Evolutionary conservation across 2,329 filamentous ascomycete genomes (phyloP).

Genomic region (Fusarium globosum): DNA sequence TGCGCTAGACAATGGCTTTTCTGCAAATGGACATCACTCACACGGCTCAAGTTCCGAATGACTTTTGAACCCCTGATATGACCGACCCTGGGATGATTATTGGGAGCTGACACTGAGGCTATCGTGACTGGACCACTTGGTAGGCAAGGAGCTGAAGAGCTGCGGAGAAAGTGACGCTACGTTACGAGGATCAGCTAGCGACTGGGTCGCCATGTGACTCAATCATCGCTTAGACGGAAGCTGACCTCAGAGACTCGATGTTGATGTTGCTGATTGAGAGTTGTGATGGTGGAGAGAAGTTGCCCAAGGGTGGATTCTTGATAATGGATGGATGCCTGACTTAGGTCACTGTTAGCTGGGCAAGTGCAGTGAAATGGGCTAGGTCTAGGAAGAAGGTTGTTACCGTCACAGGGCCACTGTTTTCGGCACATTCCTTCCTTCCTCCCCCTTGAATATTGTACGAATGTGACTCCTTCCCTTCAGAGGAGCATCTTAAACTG

Average conservation of each 20-base stretch:
- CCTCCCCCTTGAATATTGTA: constrained; percentile 3
- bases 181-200: neutral
- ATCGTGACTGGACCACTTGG: constrained; percentile 20
- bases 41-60: constrained; percentile 27
- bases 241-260: neutral
- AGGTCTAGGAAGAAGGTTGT: constrained; percentile 14
- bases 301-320: constrained; percentile 22
- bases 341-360: constrained; percentile 8
- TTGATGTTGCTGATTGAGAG: neutral
- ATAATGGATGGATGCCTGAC: constrained; percentile 20
- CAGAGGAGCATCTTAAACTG: neutral
- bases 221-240: neutral
- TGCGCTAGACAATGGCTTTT: constrained; percentile 44
- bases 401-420: constrained; percentile 17
- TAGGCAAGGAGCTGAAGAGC: neutral
- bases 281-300: constrained; percentile 1
- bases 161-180: neutral
- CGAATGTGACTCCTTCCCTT: neutral
- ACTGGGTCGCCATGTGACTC: neutral
- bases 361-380: constrained; percentile 1
- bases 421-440: constrained; percentile 29
- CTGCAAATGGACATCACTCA: constrained; percentile 22
- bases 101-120: constrained; percentile 15
- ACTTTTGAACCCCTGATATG: constrained; percentile 13
- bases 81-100: constrained; percentile 14